A percentile compares a stretch with the other conserved stretches of the same genome.
These are phyloP conservation scores for Pichia sp. DNA, from an alignment of 1,139 yeast species.

Conservation along the genomic window DNA sequence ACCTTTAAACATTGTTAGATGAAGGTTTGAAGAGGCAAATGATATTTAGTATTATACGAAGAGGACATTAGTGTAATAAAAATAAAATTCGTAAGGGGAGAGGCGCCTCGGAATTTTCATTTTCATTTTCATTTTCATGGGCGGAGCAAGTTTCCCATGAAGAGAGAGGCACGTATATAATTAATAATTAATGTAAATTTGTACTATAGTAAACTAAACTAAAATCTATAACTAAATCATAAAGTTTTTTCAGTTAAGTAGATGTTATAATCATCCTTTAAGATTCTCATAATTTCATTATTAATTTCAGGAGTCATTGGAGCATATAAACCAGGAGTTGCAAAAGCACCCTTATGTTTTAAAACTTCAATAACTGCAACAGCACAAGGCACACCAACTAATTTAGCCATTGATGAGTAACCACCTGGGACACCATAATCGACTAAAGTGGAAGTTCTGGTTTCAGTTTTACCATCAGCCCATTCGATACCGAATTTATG, in stretches of 20 bases:
- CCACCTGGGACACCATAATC: conserved; percentile 93
- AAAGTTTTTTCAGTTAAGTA: conserved; percentile 82
- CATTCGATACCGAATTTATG: conserved; percentile 97
- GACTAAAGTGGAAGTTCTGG: conserved; percentile 90
- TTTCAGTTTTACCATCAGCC: conserved; percentile 86
- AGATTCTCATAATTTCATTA: conserved; percentile 82
- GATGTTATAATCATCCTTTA: conserved; percentile 85
- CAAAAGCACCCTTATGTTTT: conserved; percentile 58
- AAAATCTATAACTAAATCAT: conserved; percentile 18
- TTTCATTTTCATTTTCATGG: background rate
- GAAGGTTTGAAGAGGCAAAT: background rate
- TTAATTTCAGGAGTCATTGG: conserved; percentile 90
- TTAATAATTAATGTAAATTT: background rate
- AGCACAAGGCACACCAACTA: conserved; percentile 98
- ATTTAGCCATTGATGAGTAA: conserved; percentile 96
- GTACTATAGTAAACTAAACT: background rate
- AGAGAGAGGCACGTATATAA: no score
- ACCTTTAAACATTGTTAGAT: conserved; percentile 8
- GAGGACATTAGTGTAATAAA: background rate
- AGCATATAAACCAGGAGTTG: conserved; percentile 79
- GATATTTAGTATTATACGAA: background rate
- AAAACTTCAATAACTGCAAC: conserved; percentile 87
- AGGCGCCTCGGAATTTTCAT: no score
- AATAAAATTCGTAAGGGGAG: no score
- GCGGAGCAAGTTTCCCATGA: no score